Base-by-base conservation (phyloP, 2,329 filamentous ascomycete genomes). In the Fusarium virguliforme region DNA sequence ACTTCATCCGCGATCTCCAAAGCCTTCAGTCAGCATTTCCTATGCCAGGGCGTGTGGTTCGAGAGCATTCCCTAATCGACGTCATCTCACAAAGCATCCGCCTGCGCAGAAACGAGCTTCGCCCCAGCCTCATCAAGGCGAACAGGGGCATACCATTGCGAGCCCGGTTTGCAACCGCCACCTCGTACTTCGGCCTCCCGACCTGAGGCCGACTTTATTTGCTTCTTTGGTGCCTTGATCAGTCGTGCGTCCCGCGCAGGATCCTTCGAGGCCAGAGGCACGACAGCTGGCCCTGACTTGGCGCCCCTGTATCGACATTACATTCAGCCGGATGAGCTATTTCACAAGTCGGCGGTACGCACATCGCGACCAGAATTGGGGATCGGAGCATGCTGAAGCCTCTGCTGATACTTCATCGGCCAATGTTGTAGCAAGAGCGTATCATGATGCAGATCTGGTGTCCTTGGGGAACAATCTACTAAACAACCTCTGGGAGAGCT, bases 151-250 rank as follows among this genome's bases (percentile, higher is more conserved):
- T 63, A 56, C 26, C 28, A 55, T 59, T 34, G 43, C 60, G 61
- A 54, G 58, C 28, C 48, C 57, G 67, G 59, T 62, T 70, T 64
- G 58, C 53, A 68, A 66, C 53, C 58, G 74, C 74, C 74, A 76
- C 75, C 66, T 74, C 68, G 73, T 68, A 68, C 68, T 48, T 48
- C 18, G 32, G 64, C 65, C 41, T 32, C 55, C 62, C 32, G 34
- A 50, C 62, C 41, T 37, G 41, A 56, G 34, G 38, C 30, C 26
- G 57, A 35, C 41, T 37, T 57, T 60, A 62, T 43, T 46, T 67
- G 62, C 67, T 64, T 64, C 60, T 56, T 65, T 58, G 41, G 50
- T 59, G 41, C 57, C 64, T 71, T 67, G 60, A 22, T 67, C 56
- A 15, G 35, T 58, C 63, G 57, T 64, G 60, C 48, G 64, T 67